These are phyloP conservation scores for Pseudoneurospora amorphoporcata DNA, from an alignment of 495 filamentous ascomycete genomes.

Conservation along the genomic window DNA sequence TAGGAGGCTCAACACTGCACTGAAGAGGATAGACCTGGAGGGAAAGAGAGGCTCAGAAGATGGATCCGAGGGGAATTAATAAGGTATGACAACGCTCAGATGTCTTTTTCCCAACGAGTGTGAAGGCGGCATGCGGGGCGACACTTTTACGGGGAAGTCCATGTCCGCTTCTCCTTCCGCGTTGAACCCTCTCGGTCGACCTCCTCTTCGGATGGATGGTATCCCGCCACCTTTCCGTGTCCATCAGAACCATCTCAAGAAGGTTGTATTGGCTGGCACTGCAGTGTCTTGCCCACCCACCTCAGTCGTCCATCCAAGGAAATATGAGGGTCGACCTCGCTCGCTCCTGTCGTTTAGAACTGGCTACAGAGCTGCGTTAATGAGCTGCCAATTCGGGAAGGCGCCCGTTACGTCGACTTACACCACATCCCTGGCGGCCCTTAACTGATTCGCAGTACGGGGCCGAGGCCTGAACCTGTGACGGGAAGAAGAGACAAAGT, in stretches of 20 bases:
- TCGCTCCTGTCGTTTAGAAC: neutral
- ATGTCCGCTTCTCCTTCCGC: neutral
- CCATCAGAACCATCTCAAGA: neutral
- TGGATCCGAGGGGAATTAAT: neutral
- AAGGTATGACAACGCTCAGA: neutral
- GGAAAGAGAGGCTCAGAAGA: neutral
- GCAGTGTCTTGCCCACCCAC: neutral
- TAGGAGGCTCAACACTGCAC: neutral
- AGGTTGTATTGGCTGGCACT: neutral
- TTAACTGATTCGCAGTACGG: neutral
- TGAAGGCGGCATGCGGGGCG: neutral
- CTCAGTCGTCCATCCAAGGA: neutral
- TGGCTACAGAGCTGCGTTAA: neutral
- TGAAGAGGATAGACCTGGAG: neutral
- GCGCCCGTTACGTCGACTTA: neutral
- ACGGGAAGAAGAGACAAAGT: neutral
- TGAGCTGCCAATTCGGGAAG: neutral
- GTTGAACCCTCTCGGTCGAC: neutral
- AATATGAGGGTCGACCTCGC: neutral
- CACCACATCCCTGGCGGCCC: neutral
- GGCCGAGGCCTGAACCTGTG: neutral
- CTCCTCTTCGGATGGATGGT: neutral
- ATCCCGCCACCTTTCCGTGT: neutral
- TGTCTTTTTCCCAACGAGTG: neutral
- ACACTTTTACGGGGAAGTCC: neutral